Conservation (phyloP, 2,329 filamentous ascomycete species). For the Endothia cerciana region DNA sequence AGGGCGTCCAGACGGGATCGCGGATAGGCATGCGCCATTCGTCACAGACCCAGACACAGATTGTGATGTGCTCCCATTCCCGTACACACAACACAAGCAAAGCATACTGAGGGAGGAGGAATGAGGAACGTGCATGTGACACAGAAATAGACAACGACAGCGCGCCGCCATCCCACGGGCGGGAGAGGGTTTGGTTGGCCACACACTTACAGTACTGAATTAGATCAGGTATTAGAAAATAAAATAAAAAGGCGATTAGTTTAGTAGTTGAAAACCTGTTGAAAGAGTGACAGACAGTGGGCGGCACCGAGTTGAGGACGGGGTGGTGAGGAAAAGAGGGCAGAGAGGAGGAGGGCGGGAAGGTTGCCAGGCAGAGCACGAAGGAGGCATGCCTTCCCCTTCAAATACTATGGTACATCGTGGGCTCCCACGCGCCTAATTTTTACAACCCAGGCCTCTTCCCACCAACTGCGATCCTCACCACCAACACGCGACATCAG, state of each 20-base stretch:
- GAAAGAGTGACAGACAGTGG: conserved; percentile 28
- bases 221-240: conserved; percentile 16
- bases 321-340: neutral
- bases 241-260: neutral
- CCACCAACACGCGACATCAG: neutral
- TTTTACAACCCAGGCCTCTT: neutral
- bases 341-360: conserved; percentile 1
- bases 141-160: conserved; percentile 10
- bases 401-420: conserved; percentile 25
- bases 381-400: conserved; percentile 12
- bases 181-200: neutral
- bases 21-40: neutral
- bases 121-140: conserved; percentile 11
- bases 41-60: conserved; percentile 3
- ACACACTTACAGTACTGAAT: conserved; percentile 19
- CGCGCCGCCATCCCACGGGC: no score
- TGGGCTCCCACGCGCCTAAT: neutral
- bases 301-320: conserved; percentile 12
- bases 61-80: no score
- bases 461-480: neutral
- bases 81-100: no score
- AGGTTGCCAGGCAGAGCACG: neutral
- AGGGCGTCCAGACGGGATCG: neutral
- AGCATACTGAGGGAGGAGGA: neutral
- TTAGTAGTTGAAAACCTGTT: neutral